Percentiles rank a stretch among this genome's conserved stretches.
phyloP scores from a whole-genome alignment of 2,329 filamentous ascomycete species.

The Alternaria sp. region DNA sequence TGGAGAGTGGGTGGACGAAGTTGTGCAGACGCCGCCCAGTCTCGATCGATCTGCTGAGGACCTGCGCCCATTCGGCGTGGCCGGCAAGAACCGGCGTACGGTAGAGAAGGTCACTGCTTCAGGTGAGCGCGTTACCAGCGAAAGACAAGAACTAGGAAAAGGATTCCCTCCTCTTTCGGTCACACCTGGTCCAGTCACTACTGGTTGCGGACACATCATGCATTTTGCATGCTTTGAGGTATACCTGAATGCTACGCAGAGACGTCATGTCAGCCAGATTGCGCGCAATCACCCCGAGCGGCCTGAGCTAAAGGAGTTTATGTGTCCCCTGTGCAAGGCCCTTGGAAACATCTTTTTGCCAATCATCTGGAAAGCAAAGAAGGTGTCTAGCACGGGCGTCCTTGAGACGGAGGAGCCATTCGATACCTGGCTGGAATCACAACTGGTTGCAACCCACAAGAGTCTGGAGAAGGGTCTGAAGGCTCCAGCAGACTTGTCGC shows the following conservation, averaged over 20 bases:
- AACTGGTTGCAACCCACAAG: conserved; percentile 61
- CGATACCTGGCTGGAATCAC: conserved; percentile 69
- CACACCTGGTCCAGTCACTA: conserved; percentile 78
- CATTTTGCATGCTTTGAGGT: conserved; percentile 94
- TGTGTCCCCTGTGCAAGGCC: conserved; percentile 96
- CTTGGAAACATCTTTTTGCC: conserved; percentile 94
- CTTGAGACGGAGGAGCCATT: conserved; percentile 68
- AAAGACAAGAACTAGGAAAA: conserved; percentile 84
- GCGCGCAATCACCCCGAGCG: conserved; percentile 91
- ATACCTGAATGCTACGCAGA: conserved; percentile 82
- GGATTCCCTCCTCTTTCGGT: conserved; percentile 78
- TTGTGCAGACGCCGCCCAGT: conserved; percentile 75
- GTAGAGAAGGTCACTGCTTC: conserved; percentile 77
- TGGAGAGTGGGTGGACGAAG: conserved; percentile 83
- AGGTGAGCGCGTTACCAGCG: conserved; percentile 73
- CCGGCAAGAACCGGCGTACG: conserved; percentile 80
- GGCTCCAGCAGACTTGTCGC: conserved; percentile 31
- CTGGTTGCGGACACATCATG: conserved; percentile 97
- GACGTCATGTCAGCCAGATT: conserved; percentile 90
- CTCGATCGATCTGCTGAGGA: conserved; percentile 85
- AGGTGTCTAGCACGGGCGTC: conserved; percentile 80
- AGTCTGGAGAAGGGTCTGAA: conserved; percentile 45
- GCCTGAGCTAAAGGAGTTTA: conserved; percentile 81
- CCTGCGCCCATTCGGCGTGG: conserved; percentile 87
- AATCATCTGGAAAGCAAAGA: conserved; percentile 92